Conservation (phyloP, 768 basidiomycete genomes). For the Lentinula edodes region DNA sequence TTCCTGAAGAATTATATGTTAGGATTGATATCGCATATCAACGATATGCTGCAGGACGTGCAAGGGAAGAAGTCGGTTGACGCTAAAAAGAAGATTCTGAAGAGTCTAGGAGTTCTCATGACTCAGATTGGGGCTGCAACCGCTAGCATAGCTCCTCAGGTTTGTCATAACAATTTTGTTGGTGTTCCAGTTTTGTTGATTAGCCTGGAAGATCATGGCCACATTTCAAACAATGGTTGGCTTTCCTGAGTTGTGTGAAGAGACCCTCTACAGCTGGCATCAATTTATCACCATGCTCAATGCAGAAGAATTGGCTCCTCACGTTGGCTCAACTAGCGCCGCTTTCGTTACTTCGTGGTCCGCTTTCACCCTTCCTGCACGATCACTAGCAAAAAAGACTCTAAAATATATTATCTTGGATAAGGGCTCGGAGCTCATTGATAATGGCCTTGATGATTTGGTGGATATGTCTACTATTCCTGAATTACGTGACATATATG, state of each 20-base stretch:
- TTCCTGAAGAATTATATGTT: conserved; percentile 77
- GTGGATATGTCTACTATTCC: conserved; percentile 73
- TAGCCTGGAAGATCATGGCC: conserved; percentile 75
- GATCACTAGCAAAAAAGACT: conserved; percentile 48
- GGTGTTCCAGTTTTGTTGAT: neutral
- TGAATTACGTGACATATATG: conserved; percentile 45
- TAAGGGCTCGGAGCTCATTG: neutral
- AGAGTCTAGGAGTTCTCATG: conserved; percentile 74
- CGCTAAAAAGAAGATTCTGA: conserved; percentile 72
- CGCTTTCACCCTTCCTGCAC: conserved; percentile 46
- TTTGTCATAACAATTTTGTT: conserved; percentile 24
- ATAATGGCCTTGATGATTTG: conserved; percentile 64
- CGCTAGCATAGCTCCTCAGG: conserved; percentile 82
- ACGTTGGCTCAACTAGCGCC: conserved; percentile 84
- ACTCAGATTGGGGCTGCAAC: conserved; percentile 64
- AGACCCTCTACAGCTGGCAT: conserved; percentile 76
- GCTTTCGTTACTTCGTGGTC: conserved; percentile 78
- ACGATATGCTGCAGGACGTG: conserved; percentile 81
- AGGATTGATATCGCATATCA: conserved; percentile 79
- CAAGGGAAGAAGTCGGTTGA: conserved; percentile 67
- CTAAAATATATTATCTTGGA: conserved; percentile 69
- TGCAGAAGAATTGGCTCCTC: conserved; percentile 69
- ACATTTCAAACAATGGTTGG: conserved; percentile 87
- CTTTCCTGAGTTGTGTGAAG: conserved; percentile 68
- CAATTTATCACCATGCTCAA: conserved; percentile 66